Evolutionary conservation across 139 green algal genomes (phyloP).

Genomic region (Chlorella sorokiniana): DNA sequence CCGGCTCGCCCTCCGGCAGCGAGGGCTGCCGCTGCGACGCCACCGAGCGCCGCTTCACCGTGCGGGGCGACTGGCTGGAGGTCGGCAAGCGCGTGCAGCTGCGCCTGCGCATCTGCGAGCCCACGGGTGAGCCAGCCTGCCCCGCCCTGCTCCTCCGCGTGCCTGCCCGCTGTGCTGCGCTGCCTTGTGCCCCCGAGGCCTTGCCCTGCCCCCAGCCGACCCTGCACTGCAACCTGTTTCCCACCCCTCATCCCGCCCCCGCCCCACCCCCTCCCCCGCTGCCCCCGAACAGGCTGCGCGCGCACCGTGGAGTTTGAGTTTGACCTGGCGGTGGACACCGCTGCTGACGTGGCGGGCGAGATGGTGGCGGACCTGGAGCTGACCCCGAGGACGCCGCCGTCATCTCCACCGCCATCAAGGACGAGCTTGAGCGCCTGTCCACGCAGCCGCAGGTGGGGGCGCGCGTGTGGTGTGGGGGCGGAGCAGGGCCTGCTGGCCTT

Average conservation of each 20-base stretch:
- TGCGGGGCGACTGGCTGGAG: conserved; percentile 71
- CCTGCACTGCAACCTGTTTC: background rate
- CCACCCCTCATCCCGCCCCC: background rate
- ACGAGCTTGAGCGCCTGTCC: conserved; percentile 50
- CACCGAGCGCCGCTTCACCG: conserved; percentile 53
- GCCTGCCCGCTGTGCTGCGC: background rate
- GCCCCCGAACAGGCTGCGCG: conserved; percentile 46
- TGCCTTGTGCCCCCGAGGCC: background rate
- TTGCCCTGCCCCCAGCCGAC: background rate
- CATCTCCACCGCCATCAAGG: conserved; percentile 53
- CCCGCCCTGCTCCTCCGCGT: background rate
- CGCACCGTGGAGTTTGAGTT: conserved; percentile 97
- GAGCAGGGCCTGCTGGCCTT: background rate
- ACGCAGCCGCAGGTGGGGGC: conserved; percentile 12
- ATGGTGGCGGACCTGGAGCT: conserved; percentile 95
- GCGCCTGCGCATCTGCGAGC: conserved; percentile 74
- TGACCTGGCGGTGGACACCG: conserved; percentile 83
- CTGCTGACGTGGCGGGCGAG: conserved; percentile 85
- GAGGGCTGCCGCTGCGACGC: conserved; percentile 33
- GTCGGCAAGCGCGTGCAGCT: conserved; percentile 74
- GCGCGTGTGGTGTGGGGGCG: background rate
- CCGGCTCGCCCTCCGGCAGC: conserved; percentile 15
- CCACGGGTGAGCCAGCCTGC: conserved; percentile 47
- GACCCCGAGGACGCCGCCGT: conserved; percentile 67
- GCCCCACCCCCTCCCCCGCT: background rate